Base-by-base conservation (phyloP, 768 basidiomycete genomes). In the Auriculariales sp. region DNA sequence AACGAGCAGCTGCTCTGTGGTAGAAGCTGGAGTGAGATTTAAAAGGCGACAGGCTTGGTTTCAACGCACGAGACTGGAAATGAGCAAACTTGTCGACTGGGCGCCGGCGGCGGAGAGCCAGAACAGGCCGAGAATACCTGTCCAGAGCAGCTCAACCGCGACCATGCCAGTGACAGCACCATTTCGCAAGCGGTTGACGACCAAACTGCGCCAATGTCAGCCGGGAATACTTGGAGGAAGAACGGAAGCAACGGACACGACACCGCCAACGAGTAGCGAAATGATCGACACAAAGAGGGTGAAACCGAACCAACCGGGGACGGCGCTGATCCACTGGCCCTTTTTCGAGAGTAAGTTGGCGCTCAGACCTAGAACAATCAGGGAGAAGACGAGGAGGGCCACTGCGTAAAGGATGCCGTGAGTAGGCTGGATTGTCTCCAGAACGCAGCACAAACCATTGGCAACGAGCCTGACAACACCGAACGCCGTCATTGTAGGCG, bases 81-180 rank as follows among this genome's bases (percentile, higher is more conserved):
- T 52, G 24, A 62, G 31, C n/a, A 44, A 32, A 42, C 39, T 15
- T 42, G 49, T 46, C 30, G 46, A 44, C 47, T 51, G 42, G 7
- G 55, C 48, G 15, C 55, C 60, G 3, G 36, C 58, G 14, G 55
- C 47, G 14, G 60, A 59, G 19, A 66, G 49, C 61, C 61, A 66
- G 12, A 66, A 51, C 24, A 64, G 49, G 49, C 57, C 58, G 17
- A 66, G 61, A 33, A 64, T 28, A 22, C 52, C 60, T 57, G 42
- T 11, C 56, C 55, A 59, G 34, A 19, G 24, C 19, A 66, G 54
- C 56, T 66, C 64, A 29, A 63, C 53, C 27, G 59, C 48, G 42
- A 66, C 57, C 51, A 56, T 53, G n/a, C 60, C 63, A 11, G 60
- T 60, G 55, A 64, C 54, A 1, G 61, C 56, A 17, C 62, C 59